Percentiles rank a stretch among this genome's conserved stretches.
Conservation (phyloP, 2,329 filamentous ascomycete species). For the Paraconiothyrium sp. region DNA sequence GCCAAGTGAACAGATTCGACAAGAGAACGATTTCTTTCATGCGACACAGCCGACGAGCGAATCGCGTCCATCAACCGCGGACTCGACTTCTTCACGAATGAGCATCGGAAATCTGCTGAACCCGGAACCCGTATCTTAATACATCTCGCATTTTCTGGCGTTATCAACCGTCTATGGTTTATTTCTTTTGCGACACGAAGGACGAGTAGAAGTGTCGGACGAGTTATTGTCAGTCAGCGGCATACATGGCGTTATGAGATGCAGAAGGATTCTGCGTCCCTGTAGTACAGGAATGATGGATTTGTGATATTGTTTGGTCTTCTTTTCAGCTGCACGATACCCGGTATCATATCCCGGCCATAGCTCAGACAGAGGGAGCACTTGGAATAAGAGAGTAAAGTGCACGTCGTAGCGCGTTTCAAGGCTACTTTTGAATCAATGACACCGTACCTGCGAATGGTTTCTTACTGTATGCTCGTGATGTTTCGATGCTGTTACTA, state of each 20-base stretch:
- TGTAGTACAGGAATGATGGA: slow-evolving; percentile 24
- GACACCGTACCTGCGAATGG: not conserved
- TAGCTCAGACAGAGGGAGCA: slow-evolving; percentile 14
- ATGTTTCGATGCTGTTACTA: not conserved
- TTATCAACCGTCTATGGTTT: slow-evolving; percentile 20
- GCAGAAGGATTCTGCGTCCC: not conserved
- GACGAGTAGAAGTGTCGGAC: not conserved
- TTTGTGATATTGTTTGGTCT: slow-evolving; percentile 26
- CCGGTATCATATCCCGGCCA: slow-evolving; percentile 28
- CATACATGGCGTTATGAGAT: slow-evolving; percentile 31
- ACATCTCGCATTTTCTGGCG: slow-evolving; percentile 34
- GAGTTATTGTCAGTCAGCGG: slow-evolving; percentile 20
- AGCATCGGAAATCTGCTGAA: slow-evolving; percentile 17
- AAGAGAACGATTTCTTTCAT: slow-evolving; percentile 28
- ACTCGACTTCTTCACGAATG: slow-evolving; percentile 26
- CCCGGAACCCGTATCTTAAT: not conserved
- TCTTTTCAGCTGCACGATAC: slow-evolving; percentile 41
- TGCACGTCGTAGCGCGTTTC: not conserved
- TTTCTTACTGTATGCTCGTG: not conserved
- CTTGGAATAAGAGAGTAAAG: slow-evolving; percentile 7
- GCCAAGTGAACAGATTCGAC: slow-evolving; percentile 38
- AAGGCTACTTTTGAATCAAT: not conserved
- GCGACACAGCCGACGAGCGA: slow-evolving; percentile 26
- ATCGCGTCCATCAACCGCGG: slow-evolving; percentile 39
- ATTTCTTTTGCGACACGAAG: slow-evolving; percentile 12